phyloP scores from a whole-genome alignment of 2,329 filamentous ascomycete species.

The Cordyceps farinosa region DNA sequence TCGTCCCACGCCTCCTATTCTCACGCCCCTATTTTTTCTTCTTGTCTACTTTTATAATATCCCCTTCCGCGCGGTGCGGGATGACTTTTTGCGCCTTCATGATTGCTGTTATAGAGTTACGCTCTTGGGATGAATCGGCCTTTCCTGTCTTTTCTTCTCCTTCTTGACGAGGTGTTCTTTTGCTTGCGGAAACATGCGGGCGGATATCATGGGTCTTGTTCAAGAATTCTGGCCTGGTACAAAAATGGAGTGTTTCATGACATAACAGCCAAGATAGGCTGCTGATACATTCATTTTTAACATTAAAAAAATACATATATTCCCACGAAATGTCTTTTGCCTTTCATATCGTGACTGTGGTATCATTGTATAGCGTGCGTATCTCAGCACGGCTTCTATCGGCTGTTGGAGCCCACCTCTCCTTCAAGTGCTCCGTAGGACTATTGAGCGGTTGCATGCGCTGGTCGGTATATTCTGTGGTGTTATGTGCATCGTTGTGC shows the following conservation, averaged over 20 bases:
- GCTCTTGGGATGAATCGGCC: background rate
- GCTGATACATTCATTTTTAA: background rate
- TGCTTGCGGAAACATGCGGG: background rate
- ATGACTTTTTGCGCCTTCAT: background rate
- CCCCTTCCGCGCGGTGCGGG: background rate
- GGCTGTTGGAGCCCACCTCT: background rate
- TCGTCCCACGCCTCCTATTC: background rate
- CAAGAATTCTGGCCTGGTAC: background rate
- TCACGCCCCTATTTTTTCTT: background rate
- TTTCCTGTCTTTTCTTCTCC: background rate
- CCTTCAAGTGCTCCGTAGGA: background rate
- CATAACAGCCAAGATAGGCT: constrained; percentile 2
- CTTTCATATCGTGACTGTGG: background rate
- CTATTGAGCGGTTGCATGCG: background rate
- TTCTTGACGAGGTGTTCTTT: background rate
- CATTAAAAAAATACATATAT: background rate
- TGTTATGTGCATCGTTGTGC: background rate
- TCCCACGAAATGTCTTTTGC: background rate
- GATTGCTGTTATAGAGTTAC: background rate
- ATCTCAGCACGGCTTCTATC: background rate
- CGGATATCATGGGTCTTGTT: background rate
- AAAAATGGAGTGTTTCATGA: background rate
- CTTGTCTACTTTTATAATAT: constrained; percentile 2
- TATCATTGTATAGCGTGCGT: background rate
- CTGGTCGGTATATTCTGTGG: background rate